phyloP scores from a whole-genome alignment of 331 rosid species.

The Quercus lobata region DNA sequence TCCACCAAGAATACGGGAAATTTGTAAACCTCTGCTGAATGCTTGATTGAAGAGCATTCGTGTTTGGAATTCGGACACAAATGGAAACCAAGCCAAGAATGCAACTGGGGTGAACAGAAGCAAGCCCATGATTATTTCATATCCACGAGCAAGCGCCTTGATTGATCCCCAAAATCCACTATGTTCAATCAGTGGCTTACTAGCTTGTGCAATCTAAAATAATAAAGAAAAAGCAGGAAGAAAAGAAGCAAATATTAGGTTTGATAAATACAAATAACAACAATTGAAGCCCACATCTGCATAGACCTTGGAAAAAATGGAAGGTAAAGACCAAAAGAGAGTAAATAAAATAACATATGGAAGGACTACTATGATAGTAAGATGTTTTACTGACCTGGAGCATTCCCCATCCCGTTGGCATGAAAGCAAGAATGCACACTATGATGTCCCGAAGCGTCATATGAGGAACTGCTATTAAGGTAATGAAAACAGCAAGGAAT shows the following conservation, averaged over 20 bases:
- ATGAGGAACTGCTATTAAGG: conserved; percentile 53
- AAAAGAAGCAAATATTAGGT: background rate
- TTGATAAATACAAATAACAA: too few species aligned
- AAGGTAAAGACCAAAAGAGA: background rate
- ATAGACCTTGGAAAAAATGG: background rate
- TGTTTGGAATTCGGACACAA: conserved; percentile 93
- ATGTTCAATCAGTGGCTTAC: conserved; percentile 49
- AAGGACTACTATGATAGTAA: background rate
- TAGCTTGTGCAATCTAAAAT: conserved; percentile 88
- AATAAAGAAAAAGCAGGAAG: background rate
- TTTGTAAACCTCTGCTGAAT: conserved; percentile 94
- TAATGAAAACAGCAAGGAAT: conserved; percentile 52
- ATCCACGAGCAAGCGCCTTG: too few species aligned
- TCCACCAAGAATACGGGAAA: conserved; percentile 92
- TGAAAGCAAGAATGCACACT: conserved; percentile 78
- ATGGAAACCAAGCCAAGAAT: conserved; percentile 97
- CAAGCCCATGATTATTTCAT: conserved; percentile 82
- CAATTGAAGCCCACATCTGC: too few species aligned
- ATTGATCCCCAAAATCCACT: conserved; percentile 68
- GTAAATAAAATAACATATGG: background rate
- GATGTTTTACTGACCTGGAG: conserved; percentile 58
- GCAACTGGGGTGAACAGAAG: conserved; percentile 92
- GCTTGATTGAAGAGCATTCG: conserved; percentile 99
- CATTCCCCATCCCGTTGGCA: conserved; percentile 98
- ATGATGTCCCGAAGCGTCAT: conserved; percentile 65